Evolutionary conservation across 345 rosid species (phyloP), one percentile per base, ranked within the genome.

Genomic region (Odontarrhena argentea): DNA sequence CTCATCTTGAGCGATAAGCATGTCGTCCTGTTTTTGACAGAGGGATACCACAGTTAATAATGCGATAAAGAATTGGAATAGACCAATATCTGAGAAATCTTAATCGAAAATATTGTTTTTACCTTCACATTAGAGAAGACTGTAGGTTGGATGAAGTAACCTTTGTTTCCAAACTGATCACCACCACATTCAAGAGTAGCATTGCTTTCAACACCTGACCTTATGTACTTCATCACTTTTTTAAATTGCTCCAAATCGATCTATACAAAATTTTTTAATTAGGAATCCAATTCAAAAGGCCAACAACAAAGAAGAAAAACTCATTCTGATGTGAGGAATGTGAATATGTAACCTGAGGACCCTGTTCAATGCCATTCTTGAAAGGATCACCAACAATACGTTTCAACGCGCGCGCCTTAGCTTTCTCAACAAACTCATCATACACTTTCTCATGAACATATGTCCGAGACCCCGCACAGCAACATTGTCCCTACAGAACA

Each of bases 131-230:
- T 74, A 11, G 99, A 94, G 80, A 94, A 94, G 37, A 94, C 99
- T 8, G 99, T 94, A 12, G 99, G 99, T 82, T 91, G 91, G 60
- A 94, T 60, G 54, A 87, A 94, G 83, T 80, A 94, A 53, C 97
- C 99, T 77, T 66, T 87, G 74, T 76, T 47, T 54, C 98, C 98
- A 43, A 85, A 14, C 67, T 86, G 81, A 14, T 75, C 95, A 34
- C 98, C 98, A 34, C 98, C 98, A 30, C 96, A 82, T 82, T 91
- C 92, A 46, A 93, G 99, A 51, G 81, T 86, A 26, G 99, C 99
- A 51, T 82, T 78, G 82, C 89, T 74, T 37, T 88, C 92, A 0
- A 83, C 48, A 1, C 99, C 99, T 35, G 87, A 80, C 74, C 58
- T 84, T 66, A 94, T 91, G 78, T 82, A 88, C 76, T 68, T 78